phyloP scores from a whole-genome alignment of 2,329 filamentous ascomycete species.

The Verticillium longisporum region DNA sequence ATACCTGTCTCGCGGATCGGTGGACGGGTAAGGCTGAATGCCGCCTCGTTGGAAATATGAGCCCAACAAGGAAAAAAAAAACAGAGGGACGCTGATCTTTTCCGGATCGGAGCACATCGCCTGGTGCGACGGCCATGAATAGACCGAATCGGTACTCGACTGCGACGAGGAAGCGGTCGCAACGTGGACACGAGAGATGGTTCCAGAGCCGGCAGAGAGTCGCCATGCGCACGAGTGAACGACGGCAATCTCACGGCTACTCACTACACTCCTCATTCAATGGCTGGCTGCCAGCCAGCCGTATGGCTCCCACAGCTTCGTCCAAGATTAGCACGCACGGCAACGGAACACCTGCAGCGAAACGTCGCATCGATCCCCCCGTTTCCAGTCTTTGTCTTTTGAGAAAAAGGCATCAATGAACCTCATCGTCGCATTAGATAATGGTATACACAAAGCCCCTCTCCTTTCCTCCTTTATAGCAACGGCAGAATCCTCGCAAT shows the following conservation, averaged over 20 bases:
- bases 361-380: neutral
- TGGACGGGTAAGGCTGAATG: neutral
- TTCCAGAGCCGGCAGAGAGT: too few species aligned
- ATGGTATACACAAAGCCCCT: neutral
- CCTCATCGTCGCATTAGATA: neutral
- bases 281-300: neutral
- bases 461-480: neutral
- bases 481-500: neutral
- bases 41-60: neutral
- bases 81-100: too few species aligned
- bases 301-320: conserved; percentile 1
- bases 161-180: too few species aligned
- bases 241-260: neutral
- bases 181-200: too few species aligned
- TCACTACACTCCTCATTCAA: neutral
- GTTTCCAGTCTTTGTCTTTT: neutral
- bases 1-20: neutral
- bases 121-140: too few species aligned
- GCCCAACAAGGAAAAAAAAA: neutral
- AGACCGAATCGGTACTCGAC: too few species aligned
- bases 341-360: neutral
- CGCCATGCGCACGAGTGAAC: too few species aligned
- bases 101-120: too few species aligned
- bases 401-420: neutral
- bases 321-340: neutral